Conservation (phyloP, 768 basidiomycete species). For the Xanthoconium stramineum region DNA sequence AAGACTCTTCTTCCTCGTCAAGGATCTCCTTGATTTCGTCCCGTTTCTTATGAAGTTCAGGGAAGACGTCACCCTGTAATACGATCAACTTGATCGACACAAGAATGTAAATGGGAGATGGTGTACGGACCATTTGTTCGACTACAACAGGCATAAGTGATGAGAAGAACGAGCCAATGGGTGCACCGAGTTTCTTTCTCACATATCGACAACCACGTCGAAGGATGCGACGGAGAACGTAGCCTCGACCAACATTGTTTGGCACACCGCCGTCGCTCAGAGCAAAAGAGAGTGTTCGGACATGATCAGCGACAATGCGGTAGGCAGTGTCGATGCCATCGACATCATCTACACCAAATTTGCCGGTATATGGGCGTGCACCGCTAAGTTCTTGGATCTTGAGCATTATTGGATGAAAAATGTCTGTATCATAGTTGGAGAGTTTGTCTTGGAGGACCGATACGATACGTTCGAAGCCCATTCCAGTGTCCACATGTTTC, state of each 20-base stretch:
- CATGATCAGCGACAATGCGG: slow-evolving; percentile 95
- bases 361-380: slow-evolving; percentile 82
- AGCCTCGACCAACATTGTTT: slow-evolving; percentile 94
- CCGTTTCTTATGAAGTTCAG: slow-evolving; percentile 82
- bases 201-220: slow-evolving; percentile 94
- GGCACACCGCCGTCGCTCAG: slow-evolving; percentile 96
- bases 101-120: neutral
- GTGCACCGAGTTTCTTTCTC: slow-evolving; percentile 89
- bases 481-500: slow-evolving; percentile 97
- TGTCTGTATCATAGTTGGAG: slow-evolving; percentile 98
- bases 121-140: slow-evolving; percentile 70
- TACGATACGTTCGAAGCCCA: slow-evolving; percentile 98
- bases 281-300: slow-evolving; percentile 92
- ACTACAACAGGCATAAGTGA: slow-evolving; percentile 86
- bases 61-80: slow-evolving; percentile 78
- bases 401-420: slow-evolving; percentile 85
- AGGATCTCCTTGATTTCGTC: slow-evolving; percentile 91
- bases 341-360: slow-evolving; percentile 89
- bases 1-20: slow-evolving; percentile 96
- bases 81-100: slow-evolving; percentile 7
- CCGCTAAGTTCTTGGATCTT: slow-evolving; percentile 88
- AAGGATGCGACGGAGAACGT: slow-evolving; percentile 92
- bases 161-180: slow-evolving; percentile 94
- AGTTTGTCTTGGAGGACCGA: slow-evolving; percentile 86
- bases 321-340: slow-evolving; percentile 98